Base-by-base conservation (phyloP, 768 basidiomycete species). In the Hydnum rufescens region DNA sequence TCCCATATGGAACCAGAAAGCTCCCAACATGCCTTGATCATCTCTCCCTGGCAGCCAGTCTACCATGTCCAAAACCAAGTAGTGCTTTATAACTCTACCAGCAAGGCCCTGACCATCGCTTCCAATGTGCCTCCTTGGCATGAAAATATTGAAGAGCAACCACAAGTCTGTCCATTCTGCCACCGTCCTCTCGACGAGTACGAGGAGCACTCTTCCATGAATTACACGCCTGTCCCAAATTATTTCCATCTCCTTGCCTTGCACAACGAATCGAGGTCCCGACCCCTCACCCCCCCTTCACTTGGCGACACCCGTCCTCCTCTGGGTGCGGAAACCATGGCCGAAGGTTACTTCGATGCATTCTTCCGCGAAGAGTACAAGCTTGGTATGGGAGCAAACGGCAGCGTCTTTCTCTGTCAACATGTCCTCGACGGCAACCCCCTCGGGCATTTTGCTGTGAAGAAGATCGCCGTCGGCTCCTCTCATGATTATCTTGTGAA, bases 351-450 rank as follows among this genome's bases (percentile, higher is more conserved):
- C 63, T 93, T 92, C 67, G 76, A 80, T 58, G 73, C 85, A 0
- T 97, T 93, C 68, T 97, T 97, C 61, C 76, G 80, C 53, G 90
- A 95, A 60, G 87, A 92, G 58, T 77, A 73, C 55, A 75, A 80
- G 54, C 70, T 97, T 4, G 92, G 92, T 0, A 92, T 95, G 86
- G 92, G 92, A 42, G 90, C 90, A 0, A 88, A 89, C 60, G 92
- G 93, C 1, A 82, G 73, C 25, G 92, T 97, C 1, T 95, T 71
- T 62, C 69, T 93, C 2, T 92, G 87, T 59, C 83, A 89, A 77
- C 89, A 93, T 64, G 72, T 90, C 22, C 68, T 96, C 32, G 85
- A 95, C 53, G 86, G 82, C 5, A 92, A 90, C 60, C 70, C 77
- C 16, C 72, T 96, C 18, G 86, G 85, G 79, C 80, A 79, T 58